Base-by-base conservation (phyloP, 345 rosid species). In the Pugionium dolabratum region DNA sequence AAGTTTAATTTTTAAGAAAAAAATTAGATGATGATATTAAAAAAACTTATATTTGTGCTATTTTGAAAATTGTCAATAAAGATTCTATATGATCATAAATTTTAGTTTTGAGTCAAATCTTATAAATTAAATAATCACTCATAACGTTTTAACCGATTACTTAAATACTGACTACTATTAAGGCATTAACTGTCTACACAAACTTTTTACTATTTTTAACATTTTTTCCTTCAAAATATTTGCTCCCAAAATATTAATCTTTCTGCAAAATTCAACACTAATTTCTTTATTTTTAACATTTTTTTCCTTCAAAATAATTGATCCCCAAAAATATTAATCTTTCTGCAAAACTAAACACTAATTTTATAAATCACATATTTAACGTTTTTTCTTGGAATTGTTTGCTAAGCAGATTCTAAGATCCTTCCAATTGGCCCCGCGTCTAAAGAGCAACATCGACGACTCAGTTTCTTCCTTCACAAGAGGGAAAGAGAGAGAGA, bases 401-500 rank as follows among this genome's bases (percentile, higher is more conserved):
- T 37, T 51, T 33, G 26, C 50, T 51, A 6, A 37, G 11, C 27
- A 54, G 41, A 53, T 25, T 9, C 6, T n/a, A 61, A 49, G 27
- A 52, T 66, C n/a, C 67, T 59, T 58, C 66, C 18, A 4, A 45
- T 37, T 8, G 62, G 51, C 57, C 62, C 80, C 82, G 81, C 67
- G 70, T 78, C 76, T 61, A 74, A 61, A 68, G 82, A 62, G 8
- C 11, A 72, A 70, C 59, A 79, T 79, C 74, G 64, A 47, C 64
- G 70, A 60, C 81, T 47, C 41, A 75, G 79, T 75, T 70, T 59
- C 75, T 69, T 72, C 53, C 64, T 36, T 31, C 44, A 40, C 63
- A 53, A 54, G 78, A 61, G 76, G 55, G 66, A 33, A 71, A 58
- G 41, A 51, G 44, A 59, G 30, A 43, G 3, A 34, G 29, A 60